Conservation (phyloP, 345 rosid species). For the Hirschfeldia incana region DNA sequence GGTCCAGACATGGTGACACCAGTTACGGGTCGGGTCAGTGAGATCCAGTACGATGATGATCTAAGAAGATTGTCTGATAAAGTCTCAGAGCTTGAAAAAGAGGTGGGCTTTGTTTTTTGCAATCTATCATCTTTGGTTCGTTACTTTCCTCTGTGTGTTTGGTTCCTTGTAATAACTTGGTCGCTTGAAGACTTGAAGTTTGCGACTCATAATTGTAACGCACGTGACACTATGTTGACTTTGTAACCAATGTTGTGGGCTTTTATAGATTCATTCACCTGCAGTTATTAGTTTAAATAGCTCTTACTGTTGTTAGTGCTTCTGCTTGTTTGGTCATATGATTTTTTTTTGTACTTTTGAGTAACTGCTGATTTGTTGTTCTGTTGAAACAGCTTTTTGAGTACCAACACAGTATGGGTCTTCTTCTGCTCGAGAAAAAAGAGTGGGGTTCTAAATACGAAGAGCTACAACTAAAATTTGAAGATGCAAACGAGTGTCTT, state of each 20-base stretch:
- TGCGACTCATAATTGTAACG: conserved; percentile 2
- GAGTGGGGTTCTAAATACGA: conserved; percentile 77
- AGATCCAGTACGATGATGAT: conserved; percentile 43
- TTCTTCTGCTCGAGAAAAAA: conserved; percentile 86
- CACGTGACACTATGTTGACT: not conserved
- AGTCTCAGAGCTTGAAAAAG: conserved; percentile 67
- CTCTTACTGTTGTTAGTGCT: not conserved
- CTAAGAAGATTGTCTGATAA: conserved; percentile 49
- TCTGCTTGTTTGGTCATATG: too few relatives aligned
- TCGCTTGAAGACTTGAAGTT: not conserved
- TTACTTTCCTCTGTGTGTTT: not conserved
- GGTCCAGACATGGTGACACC: conserved; percentile 56
- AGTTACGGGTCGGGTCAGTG: conserved; percentile 39
- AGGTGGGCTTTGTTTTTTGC: conserved; percentile 50
- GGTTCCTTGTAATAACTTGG: not conserved
- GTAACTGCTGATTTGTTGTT: not conserved
- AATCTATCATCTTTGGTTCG: not conserved
- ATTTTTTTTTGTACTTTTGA: too few relatives aligned
- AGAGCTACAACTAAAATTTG: conserved; percentile 56
- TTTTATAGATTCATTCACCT: conserved; percentile 8
- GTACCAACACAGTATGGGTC: conserved; percentile 92
- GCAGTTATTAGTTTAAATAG: not conserved
- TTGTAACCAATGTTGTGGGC: not conserved
- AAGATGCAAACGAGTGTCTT: conserved; percentile 61
- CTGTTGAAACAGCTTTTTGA: conserved; percentile 67